These are phyloP conservation scores for Fusarium chaquense DNA, from an alignment of 2,329 filamentous ascomycete species.

Conservation along the genomic window DNA sequence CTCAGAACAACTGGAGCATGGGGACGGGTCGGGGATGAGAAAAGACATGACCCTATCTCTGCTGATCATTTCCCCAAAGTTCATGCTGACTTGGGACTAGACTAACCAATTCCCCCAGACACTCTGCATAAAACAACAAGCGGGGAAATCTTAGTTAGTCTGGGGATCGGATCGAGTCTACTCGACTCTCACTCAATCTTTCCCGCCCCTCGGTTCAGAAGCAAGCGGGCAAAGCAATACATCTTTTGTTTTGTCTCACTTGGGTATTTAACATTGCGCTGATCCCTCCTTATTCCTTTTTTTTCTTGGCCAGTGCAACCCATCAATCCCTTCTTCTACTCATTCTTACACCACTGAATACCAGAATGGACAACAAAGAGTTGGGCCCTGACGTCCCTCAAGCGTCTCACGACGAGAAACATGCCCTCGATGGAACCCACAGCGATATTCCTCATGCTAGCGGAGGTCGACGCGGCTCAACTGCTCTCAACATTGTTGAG, in stretches of 20 bases:
- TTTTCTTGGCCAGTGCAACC: not conserved
- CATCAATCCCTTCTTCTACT: not conserved
- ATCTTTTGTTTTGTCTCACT: not conserved
- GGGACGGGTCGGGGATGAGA: conserved; percentile 24
- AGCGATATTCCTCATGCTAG: not conserved
- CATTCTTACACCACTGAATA: not conserved
- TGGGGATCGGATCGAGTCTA: not conserved
- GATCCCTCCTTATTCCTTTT: not conserved
- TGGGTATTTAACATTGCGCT: conserved; percentile 22
- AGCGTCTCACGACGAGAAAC: conserved; percentile 21
- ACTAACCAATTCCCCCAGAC: conserved; percentile 13
- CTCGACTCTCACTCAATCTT: not conserved
- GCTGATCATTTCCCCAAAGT: conserved; percentile 22
- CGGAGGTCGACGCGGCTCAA: conserved; percentile 17
- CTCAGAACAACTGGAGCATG: not conserved
- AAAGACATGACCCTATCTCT: not conserved
- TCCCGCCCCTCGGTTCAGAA: not conserved
- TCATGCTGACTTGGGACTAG: conserved; percentile 1
- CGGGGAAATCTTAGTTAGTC: not conserved
- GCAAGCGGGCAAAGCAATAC: not conserved
- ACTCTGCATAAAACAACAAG: not conserved
- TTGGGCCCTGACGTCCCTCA: conserved; percentile 19
- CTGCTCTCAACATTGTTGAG: conserved; percentile 25
- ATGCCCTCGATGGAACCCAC: not conserved
- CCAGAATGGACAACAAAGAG: conserved; percentile 25